phyloP scores from a whole-genome alignment of 805 yeast species.

The Candida palmyrensis region DNA sequence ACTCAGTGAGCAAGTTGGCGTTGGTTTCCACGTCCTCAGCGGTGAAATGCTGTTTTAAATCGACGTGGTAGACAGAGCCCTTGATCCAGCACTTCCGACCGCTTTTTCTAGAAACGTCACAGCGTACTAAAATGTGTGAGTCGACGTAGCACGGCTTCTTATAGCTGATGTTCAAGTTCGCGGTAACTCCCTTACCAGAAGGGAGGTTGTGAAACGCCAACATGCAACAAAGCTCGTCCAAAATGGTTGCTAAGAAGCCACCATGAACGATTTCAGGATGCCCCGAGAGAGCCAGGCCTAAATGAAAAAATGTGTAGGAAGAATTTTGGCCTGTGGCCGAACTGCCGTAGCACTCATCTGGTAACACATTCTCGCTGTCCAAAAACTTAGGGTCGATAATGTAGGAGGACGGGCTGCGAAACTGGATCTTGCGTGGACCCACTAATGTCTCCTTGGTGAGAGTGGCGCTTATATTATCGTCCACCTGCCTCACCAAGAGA shows the following conservation, averaged over 20 bases:
- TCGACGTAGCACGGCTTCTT: conserved; percentile 30
- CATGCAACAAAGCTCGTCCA: conserved; percentile 40
- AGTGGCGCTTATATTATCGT: conserved; percentile 27
- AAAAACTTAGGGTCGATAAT: conserved; percentile 29
- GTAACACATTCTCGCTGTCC: conserved; percentile 1
- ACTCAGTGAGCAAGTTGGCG: conserved; percentile 25
- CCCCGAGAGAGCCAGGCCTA: conserved; percentile 34
- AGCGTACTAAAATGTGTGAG: conserved; percentile 28
- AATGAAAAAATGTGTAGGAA: conserved; percentile 34
- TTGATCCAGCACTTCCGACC: conserved; percentile 38
- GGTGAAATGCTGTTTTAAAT: conserved; percentile 11
- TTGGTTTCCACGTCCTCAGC: conserved; percentile 13
- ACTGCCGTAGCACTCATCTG: conserved; percentile 16
- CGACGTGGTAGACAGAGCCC: conserved; percentile 26
- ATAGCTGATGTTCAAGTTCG: conserved; percentile 38
- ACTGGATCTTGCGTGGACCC: conserved; percentile 30
- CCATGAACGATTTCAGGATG: conserved; percentile 40
- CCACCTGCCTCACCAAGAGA: conserved; percentile 8
- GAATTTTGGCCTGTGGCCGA: conserved; percentile 18
- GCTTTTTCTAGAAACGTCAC: conserved; percentile 22
- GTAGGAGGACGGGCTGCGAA: conserved; percentile 27
- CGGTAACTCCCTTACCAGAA: conserved; percentile 38
- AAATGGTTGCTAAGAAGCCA: conserved; percentile 36
- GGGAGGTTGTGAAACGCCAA: conserved; percentile 37
- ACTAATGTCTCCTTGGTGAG: conserved; percentile 31